A percentile compares a stretch with the other conserved stretches of the same genome.
These are phyloP conservation scores for Monosporascus ibericus DNA, from an alignment of 2,329 filamentous ascomycete genomes.

Conservation along the genomic window DNA sequence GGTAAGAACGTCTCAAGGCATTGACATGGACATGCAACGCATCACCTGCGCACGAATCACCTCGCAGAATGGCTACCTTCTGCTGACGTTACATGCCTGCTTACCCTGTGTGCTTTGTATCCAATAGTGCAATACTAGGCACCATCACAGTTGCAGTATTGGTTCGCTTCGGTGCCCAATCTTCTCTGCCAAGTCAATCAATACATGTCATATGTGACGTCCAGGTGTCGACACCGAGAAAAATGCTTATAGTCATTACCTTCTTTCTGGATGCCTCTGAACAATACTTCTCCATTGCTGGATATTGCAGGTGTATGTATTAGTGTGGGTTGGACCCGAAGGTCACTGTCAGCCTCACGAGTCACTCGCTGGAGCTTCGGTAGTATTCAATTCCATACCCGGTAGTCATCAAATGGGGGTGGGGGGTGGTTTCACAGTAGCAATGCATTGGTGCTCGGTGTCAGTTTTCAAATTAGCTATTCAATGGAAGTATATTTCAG, in stretches of 20 bases:
- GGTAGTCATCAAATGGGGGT: background rate
- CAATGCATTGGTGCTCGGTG: too few species aligned
- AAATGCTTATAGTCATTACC: too few species aligned
- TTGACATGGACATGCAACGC: constrained; percentile 1
- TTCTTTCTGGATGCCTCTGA: too few species aligned
- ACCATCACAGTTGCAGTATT: background rate
- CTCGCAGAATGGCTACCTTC: constrained; percentile 1
- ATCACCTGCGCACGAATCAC: constrained; percentile 7
- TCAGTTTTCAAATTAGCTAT: too few species aligned
- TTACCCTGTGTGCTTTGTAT: background rate
- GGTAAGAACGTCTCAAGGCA: background rate
- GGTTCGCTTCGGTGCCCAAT: background rate
- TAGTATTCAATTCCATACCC: background rate
- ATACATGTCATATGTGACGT: background rate
- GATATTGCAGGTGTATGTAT: background rate
- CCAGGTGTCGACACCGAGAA: background rate
- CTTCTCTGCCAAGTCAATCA: background rate
- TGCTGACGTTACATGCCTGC: background rate
- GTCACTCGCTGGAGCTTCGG: background rate
- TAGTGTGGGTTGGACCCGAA: background rate
- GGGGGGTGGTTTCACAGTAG: too few species aligned
- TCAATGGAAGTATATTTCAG: too few species aligned
- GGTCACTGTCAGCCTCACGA: background rate
- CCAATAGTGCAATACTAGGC: background rate
- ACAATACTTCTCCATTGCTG: too few species aligned